Conservation (phyloP, 108 stramenopile genomes). For the Cafeteria roenbergensis region DNA sequence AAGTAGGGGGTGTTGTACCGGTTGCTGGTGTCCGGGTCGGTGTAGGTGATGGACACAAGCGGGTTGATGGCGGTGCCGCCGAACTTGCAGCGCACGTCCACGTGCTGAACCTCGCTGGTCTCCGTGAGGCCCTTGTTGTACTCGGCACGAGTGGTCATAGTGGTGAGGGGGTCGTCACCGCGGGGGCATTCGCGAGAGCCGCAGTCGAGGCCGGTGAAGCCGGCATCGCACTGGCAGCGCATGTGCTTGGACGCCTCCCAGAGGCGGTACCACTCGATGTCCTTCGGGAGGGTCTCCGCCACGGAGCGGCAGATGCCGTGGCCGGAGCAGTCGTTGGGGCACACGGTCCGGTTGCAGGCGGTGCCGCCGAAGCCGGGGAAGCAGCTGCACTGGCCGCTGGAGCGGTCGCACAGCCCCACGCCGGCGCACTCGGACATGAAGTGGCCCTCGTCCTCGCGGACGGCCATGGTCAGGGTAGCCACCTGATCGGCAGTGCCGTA, state of each 20-base stretch:
- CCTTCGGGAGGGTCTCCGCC: constrained; percentile 44
- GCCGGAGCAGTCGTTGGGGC: constrained; percentile 48
- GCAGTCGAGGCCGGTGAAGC: constrained; percentile 46
- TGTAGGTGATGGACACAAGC: background rate
- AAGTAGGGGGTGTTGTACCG: background rate
- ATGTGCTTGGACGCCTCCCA: constrained; percentile 47
- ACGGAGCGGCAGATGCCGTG: constrained; percentile 50
- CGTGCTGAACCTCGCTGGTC: background rate
- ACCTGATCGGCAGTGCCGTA: background rate
- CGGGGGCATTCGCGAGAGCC: constrained; percentile 29
- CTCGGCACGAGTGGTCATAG: background rate
- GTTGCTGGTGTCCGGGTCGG: background rate
- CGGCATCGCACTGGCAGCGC: constrained; percentile 46
- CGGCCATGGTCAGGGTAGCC: background rate
- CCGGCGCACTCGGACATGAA: constrained; percentile 40
- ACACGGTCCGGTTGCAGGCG: constrained; percentile 32
- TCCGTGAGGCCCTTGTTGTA: background rate
- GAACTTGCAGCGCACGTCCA: background rate
- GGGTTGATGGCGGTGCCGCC: background rate
- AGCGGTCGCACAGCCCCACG: constrained; percentile 38
- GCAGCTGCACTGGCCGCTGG: constrained; percentile 40
- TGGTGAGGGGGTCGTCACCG: constrained; percentile 46
- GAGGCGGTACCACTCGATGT: constrained; percentile 22
- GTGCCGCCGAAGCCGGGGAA: constrained; percentile 34
- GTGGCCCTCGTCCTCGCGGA: constrained; percentile 38